Evolutionary conservation across 1,139 yeast genomes (phyloP).

Genomic region (Candida sp.): DNA sequence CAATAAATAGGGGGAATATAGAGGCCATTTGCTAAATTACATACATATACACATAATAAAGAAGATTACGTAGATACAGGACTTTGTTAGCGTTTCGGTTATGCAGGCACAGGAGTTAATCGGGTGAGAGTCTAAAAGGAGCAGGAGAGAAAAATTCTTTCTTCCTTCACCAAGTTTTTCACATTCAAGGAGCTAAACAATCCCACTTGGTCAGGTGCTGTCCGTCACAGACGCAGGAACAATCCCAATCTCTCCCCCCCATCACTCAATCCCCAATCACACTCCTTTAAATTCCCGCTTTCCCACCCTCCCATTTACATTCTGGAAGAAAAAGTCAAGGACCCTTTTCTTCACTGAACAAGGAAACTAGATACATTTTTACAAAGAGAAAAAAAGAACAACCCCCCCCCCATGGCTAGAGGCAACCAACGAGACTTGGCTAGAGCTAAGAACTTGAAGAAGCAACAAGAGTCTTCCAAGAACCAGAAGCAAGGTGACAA

Average conservation of each 20-base stretch:
- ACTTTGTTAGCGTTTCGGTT: no score
- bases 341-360: constrained; percentile 3
- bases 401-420: constrained; percentile 66
- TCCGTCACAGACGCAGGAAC: constrained; percentile 1
- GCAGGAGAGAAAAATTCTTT: neutral
- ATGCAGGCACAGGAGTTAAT: neutral
- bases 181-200: neutral
- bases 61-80: no score
- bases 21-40: neutral
- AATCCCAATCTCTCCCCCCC: no score
- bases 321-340: neutral
- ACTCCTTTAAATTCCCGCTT: neutral
- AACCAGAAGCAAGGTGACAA: constrained; percentile 79
- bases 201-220: neutral
- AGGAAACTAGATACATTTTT: neutral
- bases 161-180: neutral
- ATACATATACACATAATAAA: no score
- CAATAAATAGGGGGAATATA: constrained; percentile 22
- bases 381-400: no score
- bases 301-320: neutral
- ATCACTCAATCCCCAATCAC: neutral
- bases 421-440: constrained; percentile 98
- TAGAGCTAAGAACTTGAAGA: constrained; percentile 85
- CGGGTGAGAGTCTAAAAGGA: neutral
- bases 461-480: constrained; percentile 65